A percentile compares a stretch with the other conserved stretches of the same genome.
Evolutionary conservation across 2,329 filamentous ascomycete species (phyloP).

Genomic region (Ceratocystis ficicola): DNA sequence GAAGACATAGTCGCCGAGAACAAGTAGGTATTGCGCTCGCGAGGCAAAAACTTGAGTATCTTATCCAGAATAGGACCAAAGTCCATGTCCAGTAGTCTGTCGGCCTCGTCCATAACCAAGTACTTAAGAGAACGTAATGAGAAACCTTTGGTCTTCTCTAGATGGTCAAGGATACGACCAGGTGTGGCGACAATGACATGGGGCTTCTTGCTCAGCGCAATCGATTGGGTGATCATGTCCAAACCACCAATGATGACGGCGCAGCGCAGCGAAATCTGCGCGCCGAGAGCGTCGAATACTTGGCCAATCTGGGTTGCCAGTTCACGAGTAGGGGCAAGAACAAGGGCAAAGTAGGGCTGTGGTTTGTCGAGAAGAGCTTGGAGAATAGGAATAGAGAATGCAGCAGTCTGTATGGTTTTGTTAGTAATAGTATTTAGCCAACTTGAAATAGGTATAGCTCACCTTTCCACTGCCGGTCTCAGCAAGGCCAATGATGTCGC

Average conservation of each 20-base stretch:
- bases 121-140: constrained; percentile 71
- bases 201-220: constrained; percentile 88
- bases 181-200: constrained; percentile 90
- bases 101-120: constrained; percentile 90
- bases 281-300: constrained; percentile 75
- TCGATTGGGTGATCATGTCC: constrained; percentile 87
- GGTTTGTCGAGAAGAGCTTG: constrained; percentile 83
- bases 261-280: constrained; percentile 74
- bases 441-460: neutral
- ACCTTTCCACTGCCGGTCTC: constrained; percentile 86
- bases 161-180: constrained; percentile 75
- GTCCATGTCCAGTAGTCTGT: constrained; percentile 82
- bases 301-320: constrained; percentile 83
- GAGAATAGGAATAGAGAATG: constrained; percentile 85
- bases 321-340: constrained; percentile 87
- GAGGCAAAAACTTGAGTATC: constrained; percentile 76
- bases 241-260: constrained; percentile 84
- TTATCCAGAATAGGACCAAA: constrained; percentile 89
- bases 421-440: neutral
- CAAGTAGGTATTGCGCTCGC: constrained; percentile 68
- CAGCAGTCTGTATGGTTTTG: constrained; percentile 48
- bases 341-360: constrained; percentile 72
- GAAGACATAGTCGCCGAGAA: constrained; percentile 92
- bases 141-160: constrained; percentile 96
- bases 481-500: constrained; percentile 85